Evolutionary conservation across 1,284 basidiomycete species (phyloP).

Genomic region (Phellopilus nigrolimitatus): DNA sequence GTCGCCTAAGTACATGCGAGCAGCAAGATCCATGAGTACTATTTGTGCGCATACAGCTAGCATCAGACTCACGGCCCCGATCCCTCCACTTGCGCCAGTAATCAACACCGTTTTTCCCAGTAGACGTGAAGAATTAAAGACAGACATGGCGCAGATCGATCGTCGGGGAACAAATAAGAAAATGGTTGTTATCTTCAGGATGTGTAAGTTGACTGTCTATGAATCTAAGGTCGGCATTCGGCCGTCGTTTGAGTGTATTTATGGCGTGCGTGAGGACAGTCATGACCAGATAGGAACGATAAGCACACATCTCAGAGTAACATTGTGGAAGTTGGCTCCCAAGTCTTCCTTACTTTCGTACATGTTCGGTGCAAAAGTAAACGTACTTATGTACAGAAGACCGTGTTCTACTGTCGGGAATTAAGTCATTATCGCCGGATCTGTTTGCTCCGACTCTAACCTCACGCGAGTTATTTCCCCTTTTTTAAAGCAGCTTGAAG

Average conservation of each 20-base stretch:
- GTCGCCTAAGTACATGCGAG: slow-evolving; percentile 51
- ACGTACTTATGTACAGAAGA: too few relatives aligned
- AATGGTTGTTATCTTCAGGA: background rate
- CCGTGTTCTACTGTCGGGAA: too few relatives aligned
- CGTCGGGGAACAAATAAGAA: background rate
- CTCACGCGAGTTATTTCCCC: too few relatives aligned
- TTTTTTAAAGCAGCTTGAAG: too few relatives aligned
- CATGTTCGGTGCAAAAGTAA: too few relatives aligned
- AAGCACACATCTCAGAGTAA: too few relatives aligned
- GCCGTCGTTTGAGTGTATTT: background rate
- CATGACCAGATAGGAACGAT: too few relatives aligned
- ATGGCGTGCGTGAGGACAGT: too few relatives aligned
- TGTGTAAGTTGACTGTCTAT: background rate
- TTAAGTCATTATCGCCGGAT: too few relatives aligned
- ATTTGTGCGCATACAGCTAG: background rate
- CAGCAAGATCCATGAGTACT: background rate
- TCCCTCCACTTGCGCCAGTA: slow-evolving; percentile 82
- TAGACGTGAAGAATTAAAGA: slow-evolving; percentile 75
- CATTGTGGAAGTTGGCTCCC: too few relatives aligned
- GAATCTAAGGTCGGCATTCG: background rate
- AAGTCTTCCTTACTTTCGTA: too few relatives aligned
- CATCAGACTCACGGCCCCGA: slow-evolving; percentile 59
- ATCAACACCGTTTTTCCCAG: slow-evolving; percentile 83
- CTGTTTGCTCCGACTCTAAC: too few relatives aligned
- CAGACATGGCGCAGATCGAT: slow-evolving; percentile 47